phyloP scores from a whole-genome alignment of 2,329 filamentous ascomycete genomes.

The Pseudocercospora fijiensis region DNA sequence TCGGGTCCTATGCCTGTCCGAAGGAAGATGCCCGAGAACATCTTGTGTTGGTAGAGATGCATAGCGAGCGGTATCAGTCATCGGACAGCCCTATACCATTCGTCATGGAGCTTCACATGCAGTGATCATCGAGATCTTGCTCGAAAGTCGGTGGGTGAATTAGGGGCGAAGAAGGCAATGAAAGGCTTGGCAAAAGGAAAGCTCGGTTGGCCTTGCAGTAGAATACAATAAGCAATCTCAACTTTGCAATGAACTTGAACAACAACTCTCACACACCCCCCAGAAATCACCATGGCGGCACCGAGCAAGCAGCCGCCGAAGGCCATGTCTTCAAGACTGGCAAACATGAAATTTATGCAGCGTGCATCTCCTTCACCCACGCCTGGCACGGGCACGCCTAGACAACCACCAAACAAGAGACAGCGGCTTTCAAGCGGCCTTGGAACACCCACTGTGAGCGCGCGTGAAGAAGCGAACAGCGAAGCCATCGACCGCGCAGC shows the following conservation, averaged over 20 bases:
- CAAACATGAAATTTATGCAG: slow-evolving; percentile 89
- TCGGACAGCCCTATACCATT: neutral
- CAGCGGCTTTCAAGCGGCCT: slow-evolving; percentile 54
- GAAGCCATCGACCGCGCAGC: slow-evolving; percentile 59
- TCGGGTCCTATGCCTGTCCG: slow-evolving; percentile 1
- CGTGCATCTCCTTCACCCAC: slow-evolving; percentile 66
- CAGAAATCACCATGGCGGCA: slow-evolving; percentile 19
- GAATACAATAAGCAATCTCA: neutral
- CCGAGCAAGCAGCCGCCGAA: slow-evolving; percentile 51
- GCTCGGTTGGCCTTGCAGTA: no score
- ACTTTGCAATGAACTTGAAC: neutral
- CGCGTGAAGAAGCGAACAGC: slow-evolving; percentile 44
- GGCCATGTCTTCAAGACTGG: slow-evolving; percentile 79
- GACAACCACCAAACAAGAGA: slow-evolving; percentile 61
- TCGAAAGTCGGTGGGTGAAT: neutral
- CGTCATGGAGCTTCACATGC: neutral
- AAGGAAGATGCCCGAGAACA: neutral
- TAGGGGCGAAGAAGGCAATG: neutral
- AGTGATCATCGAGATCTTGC: neutral
- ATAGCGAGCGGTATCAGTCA: neutral
- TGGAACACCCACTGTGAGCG: slow-evolving; percentile 40
- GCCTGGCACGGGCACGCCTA: slow-evolving; percentile 44
- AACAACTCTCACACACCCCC: neutral
- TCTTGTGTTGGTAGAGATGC: neutral
- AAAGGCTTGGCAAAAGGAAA: neutral